Percentiles rank a stretch among this genome's conserved stretches.
Conservation (phyloP, 2,329 filamentous ascomycete species). For the Fusarium beomiforme region DNA sequence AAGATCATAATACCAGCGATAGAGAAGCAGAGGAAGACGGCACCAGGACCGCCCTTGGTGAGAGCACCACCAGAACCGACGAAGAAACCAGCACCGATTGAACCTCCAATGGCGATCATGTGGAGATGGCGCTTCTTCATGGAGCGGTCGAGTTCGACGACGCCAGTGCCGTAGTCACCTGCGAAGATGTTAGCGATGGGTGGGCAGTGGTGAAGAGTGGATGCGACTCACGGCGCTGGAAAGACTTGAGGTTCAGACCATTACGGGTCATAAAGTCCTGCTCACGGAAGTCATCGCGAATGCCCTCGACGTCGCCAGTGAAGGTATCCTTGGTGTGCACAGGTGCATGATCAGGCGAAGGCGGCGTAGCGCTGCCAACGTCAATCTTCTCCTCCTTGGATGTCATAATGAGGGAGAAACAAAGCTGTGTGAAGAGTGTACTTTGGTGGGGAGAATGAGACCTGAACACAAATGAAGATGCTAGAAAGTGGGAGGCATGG, state of each 20-base stretch:
- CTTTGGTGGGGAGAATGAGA: neutral
- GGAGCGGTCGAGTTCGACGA: conserved; percentile 53
- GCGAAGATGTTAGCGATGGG: conserved; percentile 3
- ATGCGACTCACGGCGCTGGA: conserved; percentile 32
- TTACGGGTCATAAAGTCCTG: conserved; percentile 44
- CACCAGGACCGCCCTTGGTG: conserved; percentile 59
- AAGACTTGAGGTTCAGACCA: conserved; percentile 41
- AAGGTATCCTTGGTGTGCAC: conserved; percentile 20
- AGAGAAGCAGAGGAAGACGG: conserved; percentile 60
- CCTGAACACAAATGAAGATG: neutral
- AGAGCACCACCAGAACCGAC: conserved; percentile 67
- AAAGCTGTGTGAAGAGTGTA: neutral
- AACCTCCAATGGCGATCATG: conserved; percentile 71
- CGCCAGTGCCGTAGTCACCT: conserved; percentile 43
- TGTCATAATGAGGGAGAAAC: neutral
- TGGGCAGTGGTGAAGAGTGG: neutral
- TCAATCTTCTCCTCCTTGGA: conserved; percentile 40
- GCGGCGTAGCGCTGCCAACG: conserved; percentile 23
- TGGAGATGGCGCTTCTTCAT: conserved; percentile 69
- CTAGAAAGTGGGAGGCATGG: conserved; percentile 1
- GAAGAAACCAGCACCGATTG: conserved; percentile 71
- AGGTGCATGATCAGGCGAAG: conserved; percentile 4
- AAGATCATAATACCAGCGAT: conserved; percentile 71
- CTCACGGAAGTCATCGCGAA: conserved; percentile 38
- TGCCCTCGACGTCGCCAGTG: neutral